Evolutionary conservation across 768 basidiomycete genomes (phyloP).

Genomic region (Boletus rufocinnamomeus): DNA sequence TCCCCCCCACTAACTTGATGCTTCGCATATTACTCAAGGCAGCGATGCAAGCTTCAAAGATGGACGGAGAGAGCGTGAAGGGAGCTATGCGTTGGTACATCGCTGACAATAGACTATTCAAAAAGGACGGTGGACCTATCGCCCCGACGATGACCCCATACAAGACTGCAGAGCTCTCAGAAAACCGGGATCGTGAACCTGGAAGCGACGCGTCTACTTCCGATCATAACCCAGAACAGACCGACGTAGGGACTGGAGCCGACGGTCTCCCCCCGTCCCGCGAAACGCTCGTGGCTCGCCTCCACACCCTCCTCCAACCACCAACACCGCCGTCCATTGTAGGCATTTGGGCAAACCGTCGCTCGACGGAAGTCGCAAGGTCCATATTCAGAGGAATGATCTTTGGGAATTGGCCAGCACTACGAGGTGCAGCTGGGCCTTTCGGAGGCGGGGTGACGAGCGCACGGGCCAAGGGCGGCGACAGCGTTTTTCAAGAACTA

Average conservation of each 20-base stretch:
- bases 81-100: conserved; percentile 43
- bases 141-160: conserved; percentile 8
- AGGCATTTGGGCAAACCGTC: conserved; percentile 47
- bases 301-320: conserved; percentile 17
- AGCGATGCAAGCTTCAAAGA: conserved; percentile 52
- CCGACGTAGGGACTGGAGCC: neutral
- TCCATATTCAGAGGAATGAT: conserved; percentile 57
- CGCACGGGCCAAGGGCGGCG: conserved; percentile 17
- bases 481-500: conserved; percentile 25
- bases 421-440: conserved; percentile 40
- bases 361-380: conserved; percentile 50
- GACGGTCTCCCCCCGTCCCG: conserved; percentile 4
- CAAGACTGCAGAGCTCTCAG: neutral
- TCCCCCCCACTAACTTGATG: conserved; percentile 54
- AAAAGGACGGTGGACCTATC: conserved; percentile 18
- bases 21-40: conserved; percentile 63
- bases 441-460: conserved; percentile 32
- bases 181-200: neutral
- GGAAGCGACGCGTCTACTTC: neutral
- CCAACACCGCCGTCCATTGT: conserved; percentile 33
- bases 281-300: conserved; percentile 6
- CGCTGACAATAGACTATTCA: conserved; percentile 22
- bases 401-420: conserved; percentile 55
- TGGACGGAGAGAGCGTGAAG: conserved; percentile 54
- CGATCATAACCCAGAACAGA: neutral